Evolutionary conservation across 768 basidiomycete genomes (phyloP).

Genomic region (Russula dissimulans): DNA sequence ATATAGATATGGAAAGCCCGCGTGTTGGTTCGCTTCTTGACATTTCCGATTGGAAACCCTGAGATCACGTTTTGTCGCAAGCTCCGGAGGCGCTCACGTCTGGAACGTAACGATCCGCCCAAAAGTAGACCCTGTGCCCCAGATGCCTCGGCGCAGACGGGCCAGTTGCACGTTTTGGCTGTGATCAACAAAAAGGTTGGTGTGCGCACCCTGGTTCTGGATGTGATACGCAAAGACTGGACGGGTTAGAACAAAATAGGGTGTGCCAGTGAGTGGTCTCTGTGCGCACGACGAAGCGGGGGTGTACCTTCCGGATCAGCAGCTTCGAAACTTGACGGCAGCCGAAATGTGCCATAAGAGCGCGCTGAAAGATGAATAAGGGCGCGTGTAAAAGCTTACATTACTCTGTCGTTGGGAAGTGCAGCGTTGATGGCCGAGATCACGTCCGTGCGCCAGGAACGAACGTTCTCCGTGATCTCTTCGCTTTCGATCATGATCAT

Average conservation of each 20-base stretch:
- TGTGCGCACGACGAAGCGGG: neutral
- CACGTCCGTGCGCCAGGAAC: slow-evolving; percentile 34
- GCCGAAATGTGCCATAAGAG: neutral
- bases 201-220: slow-evolving; percentile 35
- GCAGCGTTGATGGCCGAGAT: slow-evolving; percentile 34
- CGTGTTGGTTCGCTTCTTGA: neutral
- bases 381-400: slow-evolving; percentile 22
- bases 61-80: neutral
- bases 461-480: slow-evolving; percentile 40
- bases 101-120: slow-evolving; percentile 36
- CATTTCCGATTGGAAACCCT: slow-evolving; percentile 1
- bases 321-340: slow-evolving; percentile 30
- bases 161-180: slow-evolving; percentile 38
- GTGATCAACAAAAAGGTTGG: slow-evolving; percentile 38
- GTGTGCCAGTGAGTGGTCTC: neutral
- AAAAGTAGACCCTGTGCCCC: slow-evolving; percentile 38
- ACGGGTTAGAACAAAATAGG: neutral
- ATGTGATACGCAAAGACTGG: slow-evolving; percentile 36
- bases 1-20: neutral
- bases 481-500: slow-evolving; percentile 42
- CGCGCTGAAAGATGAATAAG: neutral
- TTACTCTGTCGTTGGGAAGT: slow-evolving; percentile 35
- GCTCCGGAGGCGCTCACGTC: neutral
- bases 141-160: slow-evolving; percentile 36
- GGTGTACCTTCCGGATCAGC: slow-evolving; percentile 31